These are phyloP conservation scores for Alopecurus myosuroides DNA, from an alignment of 176 grass and related monocot species.

Conservation along the genomic window DNA sequence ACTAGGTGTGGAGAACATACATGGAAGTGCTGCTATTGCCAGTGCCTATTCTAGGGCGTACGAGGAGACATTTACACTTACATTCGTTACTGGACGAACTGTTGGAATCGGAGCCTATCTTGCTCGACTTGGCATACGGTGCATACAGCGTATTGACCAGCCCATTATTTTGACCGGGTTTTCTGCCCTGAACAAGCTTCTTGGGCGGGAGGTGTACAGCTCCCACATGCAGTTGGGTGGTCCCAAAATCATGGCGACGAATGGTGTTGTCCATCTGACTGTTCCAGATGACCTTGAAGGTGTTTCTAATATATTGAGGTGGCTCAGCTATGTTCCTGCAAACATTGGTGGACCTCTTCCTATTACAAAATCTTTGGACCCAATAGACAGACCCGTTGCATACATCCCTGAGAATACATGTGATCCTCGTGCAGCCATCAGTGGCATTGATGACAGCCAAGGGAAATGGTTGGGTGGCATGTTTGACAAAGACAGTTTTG, in stretches of 20 bases:
- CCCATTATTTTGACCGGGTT: slow-evolving; percentile 90
- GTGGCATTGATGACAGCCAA: slow-evolving; percentile 52
- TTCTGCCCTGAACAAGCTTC: slow-evolving; percentile 94
- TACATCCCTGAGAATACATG: slow-evolving; percentile 91
- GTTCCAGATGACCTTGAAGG: slow-evolving; percentile 96
- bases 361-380: slow-evolving; percentile 74
- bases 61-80: slow-evolving; percentile 91
- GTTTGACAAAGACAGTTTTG: slow-evolving; percentile 90
- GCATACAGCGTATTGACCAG: slow-evolving; percentile 94
- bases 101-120: slow-evolving; percentile 98
- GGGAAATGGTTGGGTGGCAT: slow-evolving; percentile 96
- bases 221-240: slow-evolving; percentile 98
- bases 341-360: slow-evolving; percentile 84
- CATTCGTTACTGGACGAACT: slow-evolving; percentile 81
- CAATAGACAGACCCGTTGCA: slow-evolving; percentile 65
- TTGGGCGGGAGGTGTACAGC: slow-evolving; percentile 96
- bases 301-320: slow-evolving; percentile 81
- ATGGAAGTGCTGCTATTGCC: slow-evolving; percentile 96
- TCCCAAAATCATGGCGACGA: slow-evolving; percentile 98
- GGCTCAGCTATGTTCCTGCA: slow-evolving; percentile 98
- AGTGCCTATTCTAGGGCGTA: slow-evolving; percentile 97
- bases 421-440: slow-evolving; percentile 86
- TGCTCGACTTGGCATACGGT: slow-evolving; percentile 92
- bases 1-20: slow-evolving; percentile 90
- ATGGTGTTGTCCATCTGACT: slow-evolving; percentile 92